phyloP scores from a whole-genome alignment of 768 basidiomycete species.

The Leccinum subtestaceum region DNA sequence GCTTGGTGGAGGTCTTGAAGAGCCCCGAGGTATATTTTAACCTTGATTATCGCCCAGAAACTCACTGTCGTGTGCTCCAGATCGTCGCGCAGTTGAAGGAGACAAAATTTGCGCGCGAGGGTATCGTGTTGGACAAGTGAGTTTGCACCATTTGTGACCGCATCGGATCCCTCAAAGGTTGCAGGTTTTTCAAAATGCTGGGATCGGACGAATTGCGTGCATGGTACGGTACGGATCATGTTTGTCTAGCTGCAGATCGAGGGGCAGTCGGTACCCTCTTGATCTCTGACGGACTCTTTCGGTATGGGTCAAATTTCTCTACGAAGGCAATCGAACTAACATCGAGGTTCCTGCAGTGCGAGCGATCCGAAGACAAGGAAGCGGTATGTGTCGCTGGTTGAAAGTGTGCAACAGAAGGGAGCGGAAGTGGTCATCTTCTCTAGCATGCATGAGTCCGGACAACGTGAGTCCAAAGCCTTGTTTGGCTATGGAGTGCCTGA shows the following conservation, averaged over 20 bases:
- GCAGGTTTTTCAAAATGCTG: conserved; percentile 97
- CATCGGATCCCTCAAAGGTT: not conserved
- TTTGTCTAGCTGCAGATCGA: conserved; percentile 84
- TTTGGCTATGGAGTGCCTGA: not conserved
- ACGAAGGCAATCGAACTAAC: not conserved
- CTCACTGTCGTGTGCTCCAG: conserved; percentile 36
- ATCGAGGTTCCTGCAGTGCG: conserved; percentile 47
- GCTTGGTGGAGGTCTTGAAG: conserved; percentile 88
- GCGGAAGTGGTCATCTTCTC: conserved; percentile 97
- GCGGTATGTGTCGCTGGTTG: conserved; percentile 83
- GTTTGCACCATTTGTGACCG: conserved; percentile 1
- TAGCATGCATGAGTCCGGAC: conserved; percentile 99
- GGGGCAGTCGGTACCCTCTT: conserved; percentile 92
- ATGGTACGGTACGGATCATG: conserved; percentile 98
- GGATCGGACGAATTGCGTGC: conserved; percentile 92
- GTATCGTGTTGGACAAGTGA: conserved; percentile 85
- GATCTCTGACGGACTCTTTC: conserved; percentile 93
- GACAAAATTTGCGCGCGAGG: conserved; percentile 95
- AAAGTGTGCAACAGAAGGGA: conserved; percentile 83
- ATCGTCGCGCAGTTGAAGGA: conserved; percentile 78
- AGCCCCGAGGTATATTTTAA: conserved; percentile 75
- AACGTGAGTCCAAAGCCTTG: conserved; percentile 59
- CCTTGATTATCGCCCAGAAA: not conserved
- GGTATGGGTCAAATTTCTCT: conserved; percentile 44
- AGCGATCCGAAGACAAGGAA: conserved; percentile 76